phyloP scores from a whole-genome alignment of 306 rosid species.

The Echinosophora koreensis region DNA sequence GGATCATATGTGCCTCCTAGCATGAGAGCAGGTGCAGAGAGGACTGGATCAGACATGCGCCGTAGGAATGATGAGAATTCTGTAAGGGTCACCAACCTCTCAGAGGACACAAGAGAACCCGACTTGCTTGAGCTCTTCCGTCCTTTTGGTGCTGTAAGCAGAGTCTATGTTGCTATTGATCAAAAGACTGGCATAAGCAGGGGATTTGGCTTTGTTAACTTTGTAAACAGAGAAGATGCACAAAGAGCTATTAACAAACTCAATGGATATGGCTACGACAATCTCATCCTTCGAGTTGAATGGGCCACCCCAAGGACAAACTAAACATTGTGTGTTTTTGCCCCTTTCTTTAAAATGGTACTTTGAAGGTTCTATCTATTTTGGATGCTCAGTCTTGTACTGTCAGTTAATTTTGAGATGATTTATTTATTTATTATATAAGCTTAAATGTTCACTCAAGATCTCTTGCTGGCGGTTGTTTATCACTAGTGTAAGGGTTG shows the following conservation, averaged over 20 bases:
- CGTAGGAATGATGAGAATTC: conserved; percentile 95
- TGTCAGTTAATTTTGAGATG: conserved; percentile 12
- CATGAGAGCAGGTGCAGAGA: conserved; percentile 77
- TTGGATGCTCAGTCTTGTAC: conserved; percentile 18
- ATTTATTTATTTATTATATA: conserved; percentile 27
- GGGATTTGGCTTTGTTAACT: conserved; percentile 96
- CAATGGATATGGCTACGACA: conserved; percentile 94
- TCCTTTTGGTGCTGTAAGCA: conserved; percentile 88
- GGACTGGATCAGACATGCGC: conserved; percentile 83
- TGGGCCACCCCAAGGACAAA: conserved; percentile 63
- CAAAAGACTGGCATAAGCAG: conserved; percentile 88
- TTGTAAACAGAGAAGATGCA: conserved; percentile 92
- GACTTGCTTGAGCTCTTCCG: conserved; percentile 95
- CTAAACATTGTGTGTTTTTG: background rate
- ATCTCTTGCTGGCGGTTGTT: conserved; percentile 19
- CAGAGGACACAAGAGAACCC: conserved; percentile 93
- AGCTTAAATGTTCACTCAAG: background rate
- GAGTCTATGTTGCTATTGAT: conserved; percentile 92
- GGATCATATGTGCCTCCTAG: conserved; percentile 87
- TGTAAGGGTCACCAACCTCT: conserved; percentile 94
- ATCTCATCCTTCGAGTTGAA: conserved; percentile 63
- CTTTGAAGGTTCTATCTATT: conserved; percentile 24
- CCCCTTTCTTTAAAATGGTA: background rate
- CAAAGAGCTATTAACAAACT: conserved; percentile 92
- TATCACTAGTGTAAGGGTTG: background rate